Conservation (phyloP, 176 grass and related monocot species). For the Metroxylon sagu region DNA sequence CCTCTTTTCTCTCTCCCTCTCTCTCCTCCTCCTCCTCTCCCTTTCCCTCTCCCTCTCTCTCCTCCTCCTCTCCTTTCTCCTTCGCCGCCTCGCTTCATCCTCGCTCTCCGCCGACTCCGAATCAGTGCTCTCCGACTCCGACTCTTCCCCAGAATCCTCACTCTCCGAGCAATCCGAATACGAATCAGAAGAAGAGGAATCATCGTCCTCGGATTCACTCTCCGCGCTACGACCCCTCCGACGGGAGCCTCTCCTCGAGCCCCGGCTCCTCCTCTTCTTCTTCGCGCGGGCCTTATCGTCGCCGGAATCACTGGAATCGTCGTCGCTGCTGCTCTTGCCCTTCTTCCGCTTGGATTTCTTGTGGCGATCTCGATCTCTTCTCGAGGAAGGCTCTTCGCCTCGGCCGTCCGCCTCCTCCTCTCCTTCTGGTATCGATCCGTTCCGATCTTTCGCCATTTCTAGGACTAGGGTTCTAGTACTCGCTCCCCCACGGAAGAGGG, state of each 20-base stretch:
- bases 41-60: constrained; percentile 31
- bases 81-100: constrained; percentile 40
- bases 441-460: constrained; percentile 36
- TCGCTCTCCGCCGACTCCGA: constrained; percentile 27
- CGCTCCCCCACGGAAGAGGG: too few species aligned
- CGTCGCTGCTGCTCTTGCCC: constrained; percentile 14
- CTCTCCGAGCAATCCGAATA: constrained; percentile 11
- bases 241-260: constrained; percentile 18
- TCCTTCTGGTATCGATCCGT: constrained; percentile 12
- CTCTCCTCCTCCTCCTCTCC: constrained; percentile 30
- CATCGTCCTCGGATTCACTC: constrained; percentile 1
- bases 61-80: constrained; percentile 27
- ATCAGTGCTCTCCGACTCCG: constrained; percentile 25
- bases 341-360: constrained; percentile 44
- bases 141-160: constrained; percentile 38
- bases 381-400: background rate
- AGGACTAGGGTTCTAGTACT: constrained; percentile 30
- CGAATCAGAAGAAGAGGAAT: too few species aligned
- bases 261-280: constrained; percentile 41
- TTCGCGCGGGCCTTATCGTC: constrained; percentile 43
- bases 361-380: constrained; percentile 19
- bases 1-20: constrained; percentile 26
- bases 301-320: constrained; percentile 37
- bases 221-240: constrained; percentile 26
- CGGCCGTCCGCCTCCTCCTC: constrained; percentile 10